A percentile compares a stretch with the other conserved stretches of the same genome.
Evolutionary conservation across 495 filamentous ascomycete genomes (phyloP).

Genomic region (Aspergillus funiculosus): DNA sequence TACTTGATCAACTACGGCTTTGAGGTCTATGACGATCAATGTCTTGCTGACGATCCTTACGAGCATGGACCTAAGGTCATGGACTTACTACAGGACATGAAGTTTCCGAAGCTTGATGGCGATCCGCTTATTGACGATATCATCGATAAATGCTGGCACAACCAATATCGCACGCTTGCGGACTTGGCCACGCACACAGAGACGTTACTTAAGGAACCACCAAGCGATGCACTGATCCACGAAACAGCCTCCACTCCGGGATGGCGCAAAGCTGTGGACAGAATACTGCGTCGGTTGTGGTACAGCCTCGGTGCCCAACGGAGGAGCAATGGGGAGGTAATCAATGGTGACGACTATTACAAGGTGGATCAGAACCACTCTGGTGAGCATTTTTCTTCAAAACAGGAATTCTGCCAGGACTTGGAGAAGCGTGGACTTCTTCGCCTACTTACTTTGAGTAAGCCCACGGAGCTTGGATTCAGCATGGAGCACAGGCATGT

Average conservation of each 20-base stretch:
- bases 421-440: conserved; percentile 28
- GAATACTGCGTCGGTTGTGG: not conserved
- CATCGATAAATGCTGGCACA: conserved; percentile 37
- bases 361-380: no score
- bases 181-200: conserved; percentile 28
- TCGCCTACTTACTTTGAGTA: conserved; percentile 19
- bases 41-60: conserved; percentile 28
- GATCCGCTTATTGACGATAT: conserved; percentile 32
- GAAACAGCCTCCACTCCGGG: not conserved
- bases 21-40: conserved; percentile 32
- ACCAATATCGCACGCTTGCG: conserved; percentile 26
- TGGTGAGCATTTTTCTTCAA: conserved; percentile 18
- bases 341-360: no score
- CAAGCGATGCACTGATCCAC: not conserved
- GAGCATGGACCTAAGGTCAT: conserved; percentile 32
- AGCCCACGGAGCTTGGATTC: conserved; percentile 28
- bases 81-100: conserved; percentile 30
- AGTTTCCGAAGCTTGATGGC: conserved; percentile 30
- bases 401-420: conserved; percentile 23
- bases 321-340: no score
- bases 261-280: conserved; percentile 2
- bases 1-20: conserved; percentile 37
- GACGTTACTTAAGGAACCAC: conserved; percentile 11
- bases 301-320: conserved; percentile 1
- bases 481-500: no score